Evolutionary conservation across 805 yeast genomes (phyloP), one percentile per base, ranked within the genome.

Genomic region (Candida easanensis): DNA sequence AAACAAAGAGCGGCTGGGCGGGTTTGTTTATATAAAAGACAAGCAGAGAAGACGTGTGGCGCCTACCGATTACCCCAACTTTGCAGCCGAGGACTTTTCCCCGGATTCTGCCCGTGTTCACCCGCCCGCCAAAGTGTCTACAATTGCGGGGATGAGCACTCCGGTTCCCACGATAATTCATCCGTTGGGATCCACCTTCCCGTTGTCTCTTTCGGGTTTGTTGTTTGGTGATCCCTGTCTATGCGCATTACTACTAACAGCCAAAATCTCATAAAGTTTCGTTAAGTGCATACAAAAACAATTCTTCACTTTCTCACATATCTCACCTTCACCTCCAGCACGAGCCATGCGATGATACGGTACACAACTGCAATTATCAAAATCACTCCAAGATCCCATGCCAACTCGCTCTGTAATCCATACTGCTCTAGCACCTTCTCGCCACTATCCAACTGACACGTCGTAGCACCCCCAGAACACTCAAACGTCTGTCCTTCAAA

Each of bases 391-490:
- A 49, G 38, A 19, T 44, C 42, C 2, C 49, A 48, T 5, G 51
- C 55, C 14, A 46, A 43, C 43, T 43, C 45, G 30, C 54, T 52
- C 13, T 42, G 25, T 32, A 84, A 51, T 4, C 70, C 62, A 48
- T 80, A 84, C 14, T 67, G 60, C n/a, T 71, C 69, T 38, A 82
- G 58, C 5, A 84, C 86, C 15, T 73, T 74, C 17, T 65, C 60
- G 2, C 90, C 90, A 13, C 72, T 72, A 11, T 65, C 54, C 51
- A 80, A 69, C 5, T 64, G 51, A 55, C 90, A 84, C 0, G 59
- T 44, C 18, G 55, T 62, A 13, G 68, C 69, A 15, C 65, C 70
- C 28, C 64, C 69, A 9, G 58, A 48, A 61, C 95, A 86, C 0
- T 69, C 58, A 34, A 85, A 74, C 3, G 54, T 56, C 47, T 79